These are phyloP conservation scores for Nemania sp. DNA, from an alignment of 2,329 filamentous ascomycete genomes.

Conservation along the genomic window DNA sequence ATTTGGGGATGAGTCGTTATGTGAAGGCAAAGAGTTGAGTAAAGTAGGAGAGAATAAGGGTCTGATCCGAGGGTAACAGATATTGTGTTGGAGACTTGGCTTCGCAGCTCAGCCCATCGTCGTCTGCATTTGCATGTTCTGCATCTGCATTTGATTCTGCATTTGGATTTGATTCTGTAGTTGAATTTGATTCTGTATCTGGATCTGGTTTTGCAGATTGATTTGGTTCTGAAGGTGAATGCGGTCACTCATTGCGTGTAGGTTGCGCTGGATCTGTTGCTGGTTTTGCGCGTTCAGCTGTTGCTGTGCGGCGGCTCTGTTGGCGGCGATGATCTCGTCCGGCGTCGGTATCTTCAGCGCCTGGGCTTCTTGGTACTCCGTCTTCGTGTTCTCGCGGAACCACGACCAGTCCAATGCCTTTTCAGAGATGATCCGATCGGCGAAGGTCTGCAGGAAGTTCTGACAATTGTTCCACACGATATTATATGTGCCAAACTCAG, in stretches of 20 bases:
- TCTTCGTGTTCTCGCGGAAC: constrained; percentile 1
- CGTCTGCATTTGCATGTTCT: too few species aligned
- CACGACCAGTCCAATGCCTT: background rate
- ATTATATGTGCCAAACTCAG: background rate
- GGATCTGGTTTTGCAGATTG: background rate
- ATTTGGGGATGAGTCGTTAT: too few species aligned
- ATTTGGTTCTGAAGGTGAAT: background rate
- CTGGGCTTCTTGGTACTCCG: background rate
- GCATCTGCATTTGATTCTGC: background rate
- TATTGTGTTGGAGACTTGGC: background rate
- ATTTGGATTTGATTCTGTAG: background rate
- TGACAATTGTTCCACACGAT: constrained; percentile 1
- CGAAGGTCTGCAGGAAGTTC: background rate
- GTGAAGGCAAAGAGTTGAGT: too few species aligned
- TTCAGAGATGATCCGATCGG: background rate
- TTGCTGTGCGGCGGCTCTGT: background rate
- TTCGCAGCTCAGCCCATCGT: background rate
- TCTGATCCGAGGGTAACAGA: too few species aligned
- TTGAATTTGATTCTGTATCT: background rate
- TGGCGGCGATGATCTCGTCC: background rate
- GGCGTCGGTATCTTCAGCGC: background rate
- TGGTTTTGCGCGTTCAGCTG: background rate
- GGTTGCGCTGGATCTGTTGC: background rate
- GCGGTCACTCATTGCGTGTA: background rate
- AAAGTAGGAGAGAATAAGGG: too few species aligned